Evolutionary conservation across 306 rosid species (phyloP).

Genomic region (Oemleria cerasiformis): DNA sequence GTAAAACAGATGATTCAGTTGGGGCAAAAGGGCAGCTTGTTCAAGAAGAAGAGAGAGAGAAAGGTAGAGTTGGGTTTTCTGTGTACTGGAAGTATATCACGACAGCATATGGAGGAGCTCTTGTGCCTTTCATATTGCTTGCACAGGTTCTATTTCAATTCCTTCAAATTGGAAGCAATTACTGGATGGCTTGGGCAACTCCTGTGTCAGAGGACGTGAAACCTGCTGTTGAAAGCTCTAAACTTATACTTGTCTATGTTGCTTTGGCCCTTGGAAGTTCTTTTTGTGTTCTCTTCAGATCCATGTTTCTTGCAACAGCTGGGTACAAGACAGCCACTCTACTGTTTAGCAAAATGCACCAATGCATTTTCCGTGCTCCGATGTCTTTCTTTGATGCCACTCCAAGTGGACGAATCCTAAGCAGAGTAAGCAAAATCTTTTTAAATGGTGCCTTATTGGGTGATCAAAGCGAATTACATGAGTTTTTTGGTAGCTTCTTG

Average conservation of each 20-base stretch:
- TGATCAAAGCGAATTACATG: neutral
- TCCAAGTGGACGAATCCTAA: conserved; percentile 80
- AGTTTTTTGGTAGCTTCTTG: neutral
- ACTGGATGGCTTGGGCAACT: conserved; percentile 96
- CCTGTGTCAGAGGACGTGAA: conserved; percentile 59
- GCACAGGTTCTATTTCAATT: conserved; percentile 59
- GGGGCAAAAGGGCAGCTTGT: conserved; percentile 65
- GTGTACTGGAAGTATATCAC: conserved; percentile 76
- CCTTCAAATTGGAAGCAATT: conserved; percentile 88
- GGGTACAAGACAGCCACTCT: conserved; percentile 70
- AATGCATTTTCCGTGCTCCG: conserved; percentile 71
- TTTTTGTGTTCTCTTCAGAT: conserved; percentile 49
- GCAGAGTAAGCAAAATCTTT: conserved; percentile 49
- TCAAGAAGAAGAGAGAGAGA: conserved; percentile 92
- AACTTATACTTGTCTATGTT: conserved; percentile 55
- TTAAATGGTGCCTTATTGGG: neutral
- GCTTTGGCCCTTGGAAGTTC: conserved; percentile 70
- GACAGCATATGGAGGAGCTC: conserved; percentile 74
- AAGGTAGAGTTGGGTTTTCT: conserved; percentile 67
- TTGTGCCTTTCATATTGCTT: conserved; percentile 71
- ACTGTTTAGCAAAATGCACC: conserved; percentile 79
- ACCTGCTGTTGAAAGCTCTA: conserved; percentile 42
- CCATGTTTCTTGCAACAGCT: conserved; percentile 44
- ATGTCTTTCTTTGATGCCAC: conserved; percentile 92
- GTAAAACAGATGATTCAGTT: conserved; percentile 32